Percentiles rank a stretch among this genome's conserved stretches.
phyloP scores from a whole-genome alignment of 306 rosid genomes.

The Dalbergia cultrata region DNA sequence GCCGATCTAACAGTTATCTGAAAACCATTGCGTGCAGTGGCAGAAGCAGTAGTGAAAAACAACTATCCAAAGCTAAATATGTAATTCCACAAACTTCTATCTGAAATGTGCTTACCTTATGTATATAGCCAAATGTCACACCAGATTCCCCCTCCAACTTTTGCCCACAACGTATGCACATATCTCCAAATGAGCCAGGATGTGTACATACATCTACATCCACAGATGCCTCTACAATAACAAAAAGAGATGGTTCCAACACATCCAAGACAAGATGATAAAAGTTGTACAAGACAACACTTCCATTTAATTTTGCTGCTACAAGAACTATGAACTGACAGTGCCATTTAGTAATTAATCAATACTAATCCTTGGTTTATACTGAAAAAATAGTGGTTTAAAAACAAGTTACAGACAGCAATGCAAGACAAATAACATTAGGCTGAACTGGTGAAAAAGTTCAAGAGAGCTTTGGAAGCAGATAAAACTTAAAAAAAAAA shows the following conservation, averaged over 20 bases:
- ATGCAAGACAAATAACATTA: slow-evolving; percentile 24
- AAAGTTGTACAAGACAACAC: neutral
- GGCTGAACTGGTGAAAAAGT: slow-evolving; percentile 17
- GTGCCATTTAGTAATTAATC: slow-evolving; percentile 10
- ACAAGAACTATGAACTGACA: slow-evolving; percentile 5
- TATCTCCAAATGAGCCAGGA: slow-evolving; percentile 83
- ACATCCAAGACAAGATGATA: slow-evolving; percentile 20
- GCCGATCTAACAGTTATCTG: slow-evolving; percentile 9
- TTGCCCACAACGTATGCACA: slow-evolving; percentile 83
- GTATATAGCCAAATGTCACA: slow-evolving; percentile 83
- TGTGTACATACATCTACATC: slow-evolving; percentile 64
- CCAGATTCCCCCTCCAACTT: slow-evolving; percentile 76
- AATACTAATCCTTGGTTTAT: neutral
- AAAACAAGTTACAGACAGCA: slow-evolving; percentile 2
- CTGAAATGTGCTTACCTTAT: slow-evolving; percentile 64
- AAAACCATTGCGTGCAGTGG: slow-evolving; percentile 2
- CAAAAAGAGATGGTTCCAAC: slow-evolving; percentile 4
- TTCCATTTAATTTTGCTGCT: neutral
- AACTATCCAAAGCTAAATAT: slow-evolving; percentile 35
- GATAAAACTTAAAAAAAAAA: slow-evolving; percentile 14
- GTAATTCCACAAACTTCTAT: slow-evolving; percentile 35
- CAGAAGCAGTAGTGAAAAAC: neutral
- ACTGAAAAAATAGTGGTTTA: neutral
- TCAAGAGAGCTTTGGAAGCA: slow-evolving; percentile 2
- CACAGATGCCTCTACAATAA: slow-evolving; percentile 57